Conservation (phyloP, 140 eudicot genomes). For the Stevia rebaudiana region DNA sequence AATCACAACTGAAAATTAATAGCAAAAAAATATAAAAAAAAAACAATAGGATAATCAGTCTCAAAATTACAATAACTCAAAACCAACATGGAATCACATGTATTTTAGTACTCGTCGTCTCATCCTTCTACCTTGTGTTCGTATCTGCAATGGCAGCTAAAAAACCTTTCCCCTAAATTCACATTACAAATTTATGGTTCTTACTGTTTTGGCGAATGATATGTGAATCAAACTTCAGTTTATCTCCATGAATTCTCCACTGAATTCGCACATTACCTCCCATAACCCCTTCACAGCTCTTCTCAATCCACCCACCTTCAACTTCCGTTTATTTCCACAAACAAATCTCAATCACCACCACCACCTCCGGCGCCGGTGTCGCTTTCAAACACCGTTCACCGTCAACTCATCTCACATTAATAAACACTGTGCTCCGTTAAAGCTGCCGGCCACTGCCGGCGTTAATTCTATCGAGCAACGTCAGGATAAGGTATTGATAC, state of each 20-base stretch:
- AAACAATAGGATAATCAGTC: too few relatives aligned
- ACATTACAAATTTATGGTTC: background rate
- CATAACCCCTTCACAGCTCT: constrained; percentile 15
- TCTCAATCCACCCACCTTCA: constrained; percentile 29
- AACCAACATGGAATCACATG: too few relatives aligned
- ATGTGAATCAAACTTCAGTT: background rate
- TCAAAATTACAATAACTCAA: too few relatives aligned
- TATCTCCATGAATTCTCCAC: constrained; percentile 33
- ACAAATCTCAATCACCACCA: background rate
- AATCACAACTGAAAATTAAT: too few relatives aligned
- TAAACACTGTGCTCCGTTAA: background rate
- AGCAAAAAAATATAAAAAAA: too few relatives aligned
- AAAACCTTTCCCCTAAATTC: constrained; percentile 5
- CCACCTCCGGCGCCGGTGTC: constrained; percentile 14
- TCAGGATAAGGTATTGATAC: constrained; percentile 20
- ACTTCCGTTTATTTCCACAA: constrained; percentile 23
- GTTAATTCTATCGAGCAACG: background rate
- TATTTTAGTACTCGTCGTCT: too few relatives aligned
- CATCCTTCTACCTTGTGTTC: background rate
- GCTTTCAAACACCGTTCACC: constrained; percentile 16
- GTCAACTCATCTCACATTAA: constrained; percentile 19
- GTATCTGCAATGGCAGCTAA: constrained; percentile 12
- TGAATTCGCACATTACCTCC: constrained; percentile 20
- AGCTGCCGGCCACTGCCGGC: constrained; percentile 6
- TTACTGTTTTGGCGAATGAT: constrained; percentile 18